Base-by-base conservation (phyloP, 495 filamentous ascomycete species). In the Jackrogersella minutella region DNA sequence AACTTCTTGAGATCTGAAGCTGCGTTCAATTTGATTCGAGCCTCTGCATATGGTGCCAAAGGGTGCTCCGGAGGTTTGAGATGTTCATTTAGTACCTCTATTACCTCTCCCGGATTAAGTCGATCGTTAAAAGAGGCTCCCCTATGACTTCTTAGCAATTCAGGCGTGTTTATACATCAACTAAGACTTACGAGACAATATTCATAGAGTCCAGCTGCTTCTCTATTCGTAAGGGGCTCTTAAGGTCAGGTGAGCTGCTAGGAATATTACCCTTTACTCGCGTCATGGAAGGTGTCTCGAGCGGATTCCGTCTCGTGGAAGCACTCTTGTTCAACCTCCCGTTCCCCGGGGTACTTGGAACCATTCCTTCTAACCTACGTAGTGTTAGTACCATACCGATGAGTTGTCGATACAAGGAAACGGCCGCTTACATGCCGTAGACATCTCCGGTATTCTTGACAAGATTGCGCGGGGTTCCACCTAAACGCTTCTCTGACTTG, bases 1-100 rank as follows among this genome's bases (percentile, higher is more conserved):
- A 97, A 90, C 71, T 96, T 97, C 72, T 91, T 93, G 51, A 90
- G 80, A 68, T 99, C 95, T 2, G 90, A 91, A 63, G 91, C 90
- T 13, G 90, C 88, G 1, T 86, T 91, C 3, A 95, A 84, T 71
- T 87, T 91, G 76, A 97, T 88, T 11, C 95, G 90, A 3, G 92
- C 69, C 72, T 95, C 91, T 2, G 84, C 64, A 62, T 85, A 88
- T 1, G 92, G 91, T 17, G 86, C 88, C 41, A 89, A 84, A 0
- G 90, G 91, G 0, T 88, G 80, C 59, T 92, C 90, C n/a, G 89
- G 77, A 5, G 82, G 73, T 11, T 84, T 77, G 13, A 97, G 80
- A 47, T 96, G 88, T 7, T 85, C 80, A 73, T 97, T 97, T 61
- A 98, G 81, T 17, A 90, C 86, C 73, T 97, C 93, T 7, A 93